phyloP scores from a whole-genome alignment of 1,284 basidiomycete genomes.

The Leccinum ponderosum region DNA sequence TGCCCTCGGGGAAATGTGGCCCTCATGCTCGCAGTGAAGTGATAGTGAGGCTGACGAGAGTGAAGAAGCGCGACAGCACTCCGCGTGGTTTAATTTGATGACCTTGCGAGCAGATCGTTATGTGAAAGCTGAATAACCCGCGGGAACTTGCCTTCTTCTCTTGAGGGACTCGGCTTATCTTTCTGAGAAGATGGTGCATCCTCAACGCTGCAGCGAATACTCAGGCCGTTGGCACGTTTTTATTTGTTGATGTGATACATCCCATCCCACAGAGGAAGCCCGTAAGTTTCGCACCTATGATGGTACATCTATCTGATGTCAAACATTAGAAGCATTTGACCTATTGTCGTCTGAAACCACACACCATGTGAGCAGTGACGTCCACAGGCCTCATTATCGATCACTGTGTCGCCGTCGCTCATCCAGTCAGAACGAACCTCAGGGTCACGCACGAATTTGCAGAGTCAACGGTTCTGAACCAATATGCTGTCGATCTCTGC shows the following conservation, averaged over 20 bases:
- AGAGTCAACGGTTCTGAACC: not conserved
- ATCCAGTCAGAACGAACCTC: not conserved
- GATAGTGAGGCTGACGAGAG: slow-evolving; percentile 8
- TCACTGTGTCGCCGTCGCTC: slow-evolving; percentile 3
- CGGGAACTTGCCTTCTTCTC: slow-evolving; percentile 21
- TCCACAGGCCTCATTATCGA: slow-evolving; percentile 5
- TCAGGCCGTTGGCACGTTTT: not conserved
- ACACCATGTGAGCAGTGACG: not conserved
- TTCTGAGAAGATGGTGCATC: slow-evolving; percentile 17
- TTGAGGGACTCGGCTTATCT: slow-evolving; percentile 12
- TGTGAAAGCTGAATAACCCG: slow-evolving; percentile 6
- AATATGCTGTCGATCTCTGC: slow-evolving; percentile 14
- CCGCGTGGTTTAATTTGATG: slow-evolving; percentile 2
- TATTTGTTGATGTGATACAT: slow-evolving; percentile 15
- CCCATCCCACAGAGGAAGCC: slow-evolving; percentile 2
- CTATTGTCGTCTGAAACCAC: not conserved
- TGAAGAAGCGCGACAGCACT: slow-evolving; percentile 12
- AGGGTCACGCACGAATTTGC: slow-evolving; percentile 12
- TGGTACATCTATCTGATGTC: not conserved
- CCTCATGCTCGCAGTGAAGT: slow-evolving; percentile 13
- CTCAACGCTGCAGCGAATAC: not conserved
- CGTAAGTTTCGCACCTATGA: not conserved
- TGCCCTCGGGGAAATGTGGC: slow-evolving; percentile 17
- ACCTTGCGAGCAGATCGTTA: not conserved
- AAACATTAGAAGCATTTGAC: not conserved